Conservation (phyloP, 1,139 yeast genomes). For the Nematodospora anomalae region DNA sequence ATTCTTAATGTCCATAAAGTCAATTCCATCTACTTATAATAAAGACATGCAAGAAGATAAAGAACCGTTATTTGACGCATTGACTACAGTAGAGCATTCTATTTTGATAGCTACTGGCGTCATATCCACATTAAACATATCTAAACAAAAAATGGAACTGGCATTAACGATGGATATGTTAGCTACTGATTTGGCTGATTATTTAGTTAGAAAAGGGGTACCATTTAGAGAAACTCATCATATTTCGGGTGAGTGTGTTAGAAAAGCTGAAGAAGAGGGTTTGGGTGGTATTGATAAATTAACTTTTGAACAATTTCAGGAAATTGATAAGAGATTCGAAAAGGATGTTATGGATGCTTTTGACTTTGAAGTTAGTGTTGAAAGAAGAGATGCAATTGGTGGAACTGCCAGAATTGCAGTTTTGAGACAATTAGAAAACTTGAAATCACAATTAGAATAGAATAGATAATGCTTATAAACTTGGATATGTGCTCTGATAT, state of each 20-base stretch:
- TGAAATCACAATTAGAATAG: constrained; percentile 22
- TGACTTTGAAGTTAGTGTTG: constrained; percentile 90
- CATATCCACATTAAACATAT: constrained; percentile 75
- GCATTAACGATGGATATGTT: constrained; percentile 98
- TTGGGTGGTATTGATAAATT: constrained; percentile 82
- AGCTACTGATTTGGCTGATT: constrained; percentile 97
- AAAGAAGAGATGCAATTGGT: constrained; percentile 93
- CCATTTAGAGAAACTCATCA: constrained; percentile 99
- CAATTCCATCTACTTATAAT: constrained; percentile 95
- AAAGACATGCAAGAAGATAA: constrained; percentile 99
- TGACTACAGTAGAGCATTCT: constrained; percentile 90
- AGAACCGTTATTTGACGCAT: constrained; percentile 91
- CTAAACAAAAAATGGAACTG: constrained; percentile 72
- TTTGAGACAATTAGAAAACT: constrained; percentile 59
- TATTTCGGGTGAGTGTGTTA: constrained; percentile 96
- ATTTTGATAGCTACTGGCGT: constrained; percentile 95
- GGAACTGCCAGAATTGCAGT: constrained; percentile 97
- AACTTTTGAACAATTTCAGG: constrained; percentile 70
- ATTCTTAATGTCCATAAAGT: constrained; percentile 91
- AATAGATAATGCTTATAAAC: background rate
- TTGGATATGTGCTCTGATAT: no score
- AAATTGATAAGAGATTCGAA: constrained; percentile 76
- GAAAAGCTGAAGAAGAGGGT: constrained; percentile 75
- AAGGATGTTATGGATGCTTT: constrained; percentile 81
- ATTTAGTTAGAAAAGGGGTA: constrained; percentile 94